Base-by-base conservation (phyloP, 306 rosid genomes). In the Casuarina glauca region DNA sequence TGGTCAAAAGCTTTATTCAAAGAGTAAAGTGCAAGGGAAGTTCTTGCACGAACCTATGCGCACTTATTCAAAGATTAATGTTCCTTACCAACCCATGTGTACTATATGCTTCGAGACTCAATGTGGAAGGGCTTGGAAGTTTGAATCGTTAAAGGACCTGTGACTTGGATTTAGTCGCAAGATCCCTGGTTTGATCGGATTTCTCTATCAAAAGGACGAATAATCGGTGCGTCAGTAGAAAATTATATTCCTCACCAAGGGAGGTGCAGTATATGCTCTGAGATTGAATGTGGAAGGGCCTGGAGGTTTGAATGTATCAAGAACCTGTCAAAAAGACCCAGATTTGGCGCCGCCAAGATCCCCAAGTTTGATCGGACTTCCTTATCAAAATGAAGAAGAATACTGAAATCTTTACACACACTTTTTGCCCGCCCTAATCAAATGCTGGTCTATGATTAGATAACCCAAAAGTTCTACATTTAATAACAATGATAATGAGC, bases 151-250 rank as follows among this genome's bases (percentile, higher is more conserved):
- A 16, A 77, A 44, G 35, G 70, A 45, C 48, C 70, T 19, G 45
- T 55, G 57, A 69, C 42, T 69, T 48, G 54, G 74, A 54, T 69
- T 68, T 53, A 19, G 57, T 69, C 48, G 66, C 80, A 38, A 52
- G 39, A 45, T 12, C 3, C 1, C 3, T 13, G 12, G 15, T 12
- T 52, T 52, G 58, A 52, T 52, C 26, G 6, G 15, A 52, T 52
- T 52, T 52, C n/a, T 16, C 16, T 52, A 49, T 49, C 53, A 26
- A 26, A 26, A 26, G 32, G 32, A 26, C 32, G 32, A 26, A 26
- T 26, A 26, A 26, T 26, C 32, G 32, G 32, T 26, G 32, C 32
- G 32, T 26, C 32, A 26, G 32, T 26, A 26, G 32, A 26, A 26
- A 26, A 26, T 26, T 26, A 26, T 26, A 26, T 71, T 49, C 69